Evolutionary conservation across 805 yeast species (phyloP).

Genomic region (Lachancea thermotolerans): DNA sequence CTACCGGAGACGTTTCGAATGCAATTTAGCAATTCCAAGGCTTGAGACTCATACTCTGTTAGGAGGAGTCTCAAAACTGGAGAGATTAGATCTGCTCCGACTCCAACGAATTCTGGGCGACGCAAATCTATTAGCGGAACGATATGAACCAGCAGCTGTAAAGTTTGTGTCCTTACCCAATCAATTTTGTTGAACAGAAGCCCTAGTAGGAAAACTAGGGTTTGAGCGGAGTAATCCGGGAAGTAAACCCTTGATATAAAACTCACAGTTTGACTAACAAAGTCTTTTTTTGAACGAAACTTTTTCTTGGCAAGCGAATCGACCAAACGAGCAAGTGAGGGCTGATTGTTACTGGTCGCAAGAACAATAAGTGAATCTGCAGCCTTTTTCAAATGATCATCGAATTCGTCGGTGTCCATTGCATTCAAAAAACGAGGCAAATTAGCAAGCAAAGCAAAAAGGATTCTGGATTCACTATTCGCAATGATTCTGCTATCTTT

Average conservation of each 20-base stretch:
- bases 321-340: slow-evolving; percentile 62
- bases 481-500: slow-evolving; percentile 75
- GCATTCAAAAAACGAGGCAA: slow-evolving; percentile 83
- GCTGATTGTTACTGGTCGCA: slow-evolving; percentile 51
- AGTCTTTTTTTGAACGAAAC: slow-evolving; percentile 87
- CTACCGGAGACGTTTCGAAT: slow-evolving; percentile 82
- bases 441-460: slow-evolving; percentile 68
- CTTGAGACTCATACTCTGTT: slow-evolving; percentile 84
- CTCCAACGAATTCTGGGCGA: slow-evolving; percentile 72
- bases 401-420: slow-evolving; percentile 48
- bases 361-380: slow-evolving; percentile 53
- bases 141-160: slow-evolving; percentile 66
- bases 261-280: slow-evolving; percentile 70
- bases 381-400: slow-evolving; percentile 44
- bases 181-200: slow-evolving; percentile 64
- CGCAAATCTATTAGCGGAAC: slow-evolving; percentile 74
- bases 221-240: slow-evolving; percentile 66
- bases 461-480: slow-evolving; percentile 56
- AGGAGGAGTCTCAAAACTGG: slow-evolving; percentile 74
- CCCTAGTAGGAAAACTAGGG: slow-evolving; percentile 70
- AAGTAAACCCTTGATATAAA: slow-evolving; percentile 64
- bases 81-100: slow-evolving; percentile 91
- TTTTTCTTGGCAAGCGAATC: slow-evolving; percentile 69
- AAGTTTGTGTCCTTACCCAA: slow-evolving; percentile 77
- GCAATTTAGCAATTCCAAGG: slow-evolving; percentile 84